Percentiles rank a stretch among this genome's conserved stretches.
Evolutionary conservation across 129 eudicot genomes (phyloP).

Genomic region (Rutidosis leptorrhynchoides): DNA sequence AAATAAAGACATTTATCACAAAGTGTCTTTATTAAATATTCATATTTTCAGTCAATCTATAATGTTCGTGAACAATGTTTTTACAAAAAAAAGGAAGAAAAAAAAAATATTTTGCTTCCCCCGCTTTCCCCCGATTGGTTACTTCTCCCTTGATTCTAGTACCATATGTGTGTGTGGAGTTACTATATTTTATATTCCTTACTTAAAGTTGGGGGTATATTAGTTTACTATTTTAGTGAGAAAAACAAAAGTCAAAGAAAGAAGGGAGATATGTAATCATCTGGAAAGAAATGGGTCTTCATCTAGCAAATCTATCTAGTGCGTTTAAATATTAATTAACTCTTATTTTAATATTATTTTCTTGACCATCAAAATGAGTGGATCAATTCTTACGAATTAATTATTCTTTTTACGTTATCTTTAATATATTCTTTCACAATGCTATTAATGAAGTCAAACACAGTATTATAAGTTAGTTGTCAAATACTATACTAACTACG

Average conservation of each 20-base stretch:
- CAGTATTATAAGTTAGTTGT: background rate
- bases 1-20: too few relatives aligned
- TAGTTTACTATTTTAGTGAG: conserved; percentile 17
- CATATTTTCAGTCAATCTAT: too few relatives aligned
- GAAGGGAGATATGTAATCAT: conserved; percentile 58
- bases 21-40: too few relatives aligned
- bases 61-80: too few relatives aligned
- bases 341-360: conserved; percentile 39
- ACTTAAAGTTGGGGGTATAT: conserved; percentile 33
- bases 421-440: conserved; percentile 32
- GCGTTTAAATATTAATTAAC: conserved; percentile 33
- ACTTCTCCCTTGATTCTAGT: too few relatives aligned
- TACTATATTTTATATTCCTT: too few relatives aligned
- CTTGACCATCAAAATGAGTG: conserved; percentile 75
- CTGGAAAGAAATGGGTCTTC: conserved; percentile 51
- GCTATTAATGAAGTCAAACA: conserved; percentile 31
- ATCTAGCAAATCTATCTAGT: conserved; percentile 78
- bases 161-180: too few relatives aligned
- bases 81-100: too few relatives aligned
- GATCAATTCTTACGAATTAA: conserved; percentile 42
- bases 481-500: too few relatives aligned
- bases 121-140: too few relatives aligned
- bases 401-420: conserved; percentile 27
- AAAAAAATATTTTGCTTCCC: too few relatives aligned
- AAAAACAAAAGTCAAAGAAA: conserved; percentile 64